Conservation (phyloP, 164 flowering plant species). For the Chimonanthus praecox region DNA sequence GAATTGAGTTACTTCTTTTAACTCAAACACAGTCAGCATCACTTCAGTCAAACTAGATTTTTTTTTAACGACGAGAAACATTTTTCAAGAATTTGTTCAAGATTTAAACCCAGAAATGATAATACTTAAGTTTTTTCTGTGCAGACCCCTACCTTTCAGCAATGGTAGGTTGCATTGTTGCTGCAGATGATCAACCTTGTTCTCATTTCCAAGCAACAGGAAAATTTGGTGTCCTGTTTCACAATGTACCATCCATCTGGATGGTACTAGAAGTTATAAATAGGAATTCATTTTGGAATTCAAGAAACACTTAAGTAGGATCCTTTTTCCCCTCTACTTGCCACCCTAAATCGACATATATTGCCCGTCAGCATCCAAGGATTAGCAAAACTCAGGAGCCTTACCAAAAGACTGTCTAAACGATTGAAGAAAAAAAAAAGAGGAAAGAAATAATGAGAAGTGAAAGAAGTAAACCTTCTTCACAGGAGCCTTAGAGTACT, state of each 20-base stretch:
- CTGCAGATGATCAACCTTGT: neutral
- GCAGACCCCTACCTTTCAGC: too few relatives aligned
- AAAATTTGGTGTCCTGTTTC: too few relatives aligned
- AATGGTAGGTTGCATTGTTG: too few relatives aligned
- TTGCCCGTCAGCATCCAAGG: neutral
- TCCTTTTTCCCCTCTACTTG: neutral
- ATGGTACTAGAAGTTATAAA: neutral
- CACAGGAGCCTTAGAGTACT: neutral
- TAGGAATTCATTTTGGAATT: neutral
- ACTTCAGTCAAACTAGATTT: neutral
- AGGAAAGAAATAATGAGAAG: too few relatives aligned
- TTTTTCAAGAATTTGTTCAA: too few relatives aligned
- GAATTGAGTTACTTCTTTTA: neutral
- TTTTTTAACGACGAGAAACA: neutral
- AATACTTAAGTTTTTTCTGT: too few relatives aligned
- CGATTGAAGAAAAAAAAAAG: neutral
- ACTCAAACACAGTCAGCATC: neutral
- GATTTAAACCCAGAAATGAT: too few relatives aligned
- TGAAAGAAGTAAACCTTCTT: neutral
- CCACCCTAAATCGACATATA: neutral
- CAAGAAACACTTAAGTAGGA: neutral
- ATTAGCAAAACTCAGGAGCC: neutral
- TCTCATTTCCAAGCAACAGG: neutral
- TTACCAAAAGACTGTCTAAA: neutral
- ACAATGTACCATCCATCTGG: neutral